Evolutionary conservation across 441 rosid genomes (phyloP), one percentile per base, ranked within the genome.

Genomic region (Euphorbia schlechtendalii): DNA sequence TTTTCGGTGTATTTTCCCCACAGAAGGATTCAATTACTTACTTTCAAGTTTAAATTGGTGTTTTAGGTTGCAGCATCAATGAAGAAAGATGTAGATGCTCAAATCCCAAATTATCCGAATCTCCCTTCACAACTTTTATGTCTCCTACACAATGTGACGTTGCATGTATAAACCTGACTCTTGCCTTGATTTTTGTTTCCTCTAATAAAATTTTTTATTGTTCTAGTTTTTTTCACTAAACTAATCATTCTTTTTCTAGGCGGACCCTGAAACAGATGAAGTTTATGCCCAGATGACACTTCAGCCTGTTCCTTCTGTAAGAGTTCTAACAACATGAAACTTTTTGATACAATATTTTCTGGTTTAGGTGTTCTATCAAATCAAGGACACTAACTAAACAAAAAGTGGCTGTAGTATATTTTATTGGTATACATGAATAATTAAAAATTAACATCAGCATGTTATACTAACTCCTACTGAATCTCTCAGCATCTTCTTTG

Each of bases 241-340:
- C 32, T 38, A 51, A 7, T 64, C 27, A 73, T 61, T 45, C 67
- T 67, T 68, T 70, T 30, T 61, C 27, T 15, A 94, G 99, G 99
- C 96, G 27, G 99, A 91, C 78, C 82, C 89, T 9, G 99, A 94
- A 76, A 91, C 98, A 0, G 98, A 94, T 59, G 99, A 91, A 77
- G 92, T 94, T 57, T 94, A 87, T 77, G 94, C 98, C 22, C 98
- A 91, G 80, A 94, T 94, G 99, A 86, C 96, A 40, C 96, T 94
- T 59, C 96, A 85, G 69, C 96, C 99, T 20, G 98, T 91, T 70
- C 71, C 88, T 76, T 76, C 81, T 8, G 95, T 88, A 75, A 78
- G 86, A 18, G 56, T 59, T 71, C 66, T 2, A 32, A 2, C 6
- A 2, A 25, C 40, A 63, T 56, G 60, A 15, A 27, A 63, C 32